Evolutionary conservation across 345 rosid genomes (phyloP), one percentile per base, ranked within the genome.

Genomic region (Cardamine chenopodiifolia): DNA sequence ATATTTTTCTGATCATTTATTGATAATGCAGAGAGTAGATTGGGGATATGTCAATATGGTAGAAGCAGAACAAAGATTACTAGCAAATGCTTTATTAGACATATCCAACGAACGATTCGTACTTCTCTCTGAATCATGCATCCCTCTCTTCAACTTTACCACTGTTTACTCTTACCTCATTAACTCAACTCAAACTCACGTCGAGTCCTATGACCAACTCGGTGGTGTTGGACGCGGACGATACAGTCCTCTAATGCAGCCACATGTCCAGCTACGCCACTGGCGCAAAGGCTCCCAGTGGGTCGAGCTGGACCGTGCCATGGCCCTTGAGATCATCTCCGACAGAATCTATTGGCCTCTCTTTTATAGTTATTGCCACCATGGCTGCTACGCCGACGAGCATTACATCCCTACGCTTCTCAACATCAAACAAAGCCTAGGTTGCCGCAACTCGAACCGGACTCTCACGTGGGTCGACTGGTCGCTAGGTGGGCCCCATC

Each of bases 271-370:
- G 11, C 39, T 88, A 8, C 37, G 48, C 0, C 85, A 89, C 42
- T 93, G 98, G 98, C 68, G 97, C 13, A 93, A 93, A 77, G 98
- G 98, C 2, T 84, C 97, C 5, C 97, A 93, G 18, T 93, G 98
- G 97, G 88, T 93, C 55, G 91, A 86, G 64, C 42, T 88, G 55
- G 86, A 87, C 74, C 86, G 97, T 26, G 71, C 68, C 34, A 79
- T 88, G 1, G 98, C 96, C 34, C 3, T 82, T 0, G 85, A 87
- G 32, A 72, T 89, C 2, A 88, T 93, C 19, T 87, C 94, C 0
- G 98, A 93, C 52, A 71, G 29, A 18, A 78, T 10, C 8, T 91
- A 89, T 37, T 89, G 88, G 63, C 86, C 86, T 14, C 32, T 83
- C 17, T 91, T 93, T 77, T 81, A 84, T 12, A 73, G 85, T 42